Evolutionary conservation across 192 early-diverging fungal species (phyloP).

Genomic region (Backusella westeae): DNA sequence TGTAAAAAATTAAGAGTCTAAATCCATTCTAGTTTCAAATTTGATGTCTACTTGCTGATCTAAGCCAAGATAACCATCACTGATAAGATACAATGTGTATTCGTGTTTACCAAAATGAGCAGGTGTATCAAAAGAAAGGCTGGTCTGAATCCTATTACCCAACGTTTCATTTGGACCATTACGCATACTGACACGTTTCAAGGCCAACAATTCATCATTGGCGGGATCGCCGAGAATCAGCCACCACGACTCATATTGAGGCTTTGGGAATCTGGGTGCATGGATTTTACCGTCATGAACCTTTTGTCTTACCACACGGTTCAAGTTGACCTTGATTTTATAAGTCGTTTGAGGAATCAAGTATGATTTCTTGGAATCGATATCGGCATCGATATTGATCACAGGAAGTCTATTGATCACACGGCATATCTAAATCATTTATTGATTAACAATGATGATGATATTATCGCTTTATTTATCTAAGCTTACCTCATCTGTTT

Average conservation of each 20-base stretch:
- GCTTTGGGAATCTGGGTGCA: constrained; percentile 85
- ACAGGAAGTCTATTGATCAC: constrained; percentile 46
- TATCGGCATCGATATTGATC: constrained; percentile 40
- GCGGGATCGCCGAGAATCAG: constrained; percentile 69
- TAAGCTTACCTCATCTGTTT: constrained; percentile 22
- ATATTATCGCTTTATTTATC: not conserved
- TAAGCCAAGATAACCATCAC: constrained; percentile 89
- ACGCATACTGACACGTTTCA: constrained; percentile 77
- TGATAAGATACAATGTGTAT: constrained; percentile 86
- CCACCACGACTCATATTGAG: constrained; percentile 96
- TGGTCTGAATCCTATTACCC: constrained; percentile 37
- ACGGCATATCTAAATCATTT: constrained; percentile 37
- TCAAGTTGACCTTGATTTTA: constrained; percentile 21
- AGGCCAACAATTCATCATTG: constrained; percentile 66
- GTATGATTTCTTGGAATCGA: constrained; percentile 46
- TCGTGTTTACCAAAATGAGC: constrained; percentile 48
- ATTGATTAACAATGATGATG: not conserved
- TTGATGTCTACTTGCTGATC: constrained; percentile 88
- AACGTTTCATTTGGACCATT: constrained; percentile 45
- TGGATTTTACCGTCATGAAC: constrained; percentile 61
- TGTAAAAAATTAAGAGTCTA: constrained; percentile 7
- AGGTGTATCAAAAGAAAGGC: constrained; percentile 74
- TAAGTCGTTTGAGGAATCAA: constrained; percentile 38
- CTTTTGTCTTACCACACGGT: constrained; percentile 22
- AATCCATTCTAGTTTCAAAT: constrained; percentile 37